Percentiles rank a stretch among this genome's conserved stretches.
Evolutionary conservation across 495 filamentous ascomycete genomes (phyloP).

Genomic region (Aspergillus hancockii): DNA sequence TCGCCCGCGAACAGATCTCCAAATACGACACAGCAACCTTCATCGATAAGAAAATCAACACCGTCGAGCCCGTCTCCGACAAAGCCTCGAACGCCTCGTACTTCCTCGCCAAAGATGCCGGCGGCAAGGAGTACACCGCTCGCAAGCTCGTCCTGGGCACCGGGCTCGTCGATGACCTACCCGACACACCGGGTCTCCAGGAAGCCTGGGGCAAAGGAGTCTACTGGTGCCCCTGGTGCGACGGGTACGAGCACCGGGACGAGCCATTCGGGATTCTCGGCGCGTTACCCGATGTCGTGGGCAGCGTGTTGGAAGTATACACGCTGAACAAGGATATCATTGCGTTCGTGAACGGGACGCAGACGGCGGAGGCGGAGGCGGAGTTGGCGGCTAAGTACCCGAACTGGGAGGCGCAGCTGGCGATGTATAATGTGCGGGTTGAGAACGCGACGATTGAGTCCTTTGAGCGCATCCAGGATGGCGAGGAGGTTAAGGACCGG

Average conservation of each 20-base stretch:
- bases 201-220: conserved; percentile 58
- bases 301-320: conserved; percentile 47
- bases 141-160: conserved; percentile 58
- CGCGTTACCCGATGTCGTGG: conserved; percentile 41
- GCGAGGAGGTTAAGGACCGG: conserved; percentile 36
- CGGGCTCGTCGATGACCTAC: conserved; percentile 54
- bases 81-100: conserved; percentile 31
- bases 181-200: conserved; percentile 49
- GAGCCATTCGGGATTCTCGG: conserved; percentile 55
- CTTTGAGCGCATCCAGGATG: conserved; percentile 49
- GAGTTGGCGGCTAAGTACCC: conserved; percentile 38
- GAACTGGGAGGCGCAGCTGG: conserved; percentile 48
- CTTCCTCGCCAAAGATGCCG: conserved; percentile 44
- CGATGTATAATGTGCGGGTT: conserved; percentile 47
- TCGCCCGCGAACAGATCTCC: conserved; percentile 52
- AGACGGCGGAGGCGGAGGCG: conserved; percentile 41
- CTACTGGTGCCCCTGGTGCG: conserved; percentile 65
- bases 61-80: conserved; percentile 35
- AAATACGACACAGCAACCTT: conserved; percentile 49
- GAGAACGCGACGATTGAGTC: conserved; percentile 54
- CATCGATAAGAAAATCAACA: conserved; percentile 51
- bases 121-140: conserved; percentile 39
- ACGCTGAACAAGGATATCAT: conserved; percentile 46
- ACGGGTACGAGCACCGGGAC: conserved; percentile 59
- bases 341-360: conserved; percentile 57